Evolutionary conservation across 2,329 filamentous ascomycete genomes (phyloP), one percentile per base, ranked within the genome.

Genomic region (Nothophaeocryptopus gaeumannii): DNA sequence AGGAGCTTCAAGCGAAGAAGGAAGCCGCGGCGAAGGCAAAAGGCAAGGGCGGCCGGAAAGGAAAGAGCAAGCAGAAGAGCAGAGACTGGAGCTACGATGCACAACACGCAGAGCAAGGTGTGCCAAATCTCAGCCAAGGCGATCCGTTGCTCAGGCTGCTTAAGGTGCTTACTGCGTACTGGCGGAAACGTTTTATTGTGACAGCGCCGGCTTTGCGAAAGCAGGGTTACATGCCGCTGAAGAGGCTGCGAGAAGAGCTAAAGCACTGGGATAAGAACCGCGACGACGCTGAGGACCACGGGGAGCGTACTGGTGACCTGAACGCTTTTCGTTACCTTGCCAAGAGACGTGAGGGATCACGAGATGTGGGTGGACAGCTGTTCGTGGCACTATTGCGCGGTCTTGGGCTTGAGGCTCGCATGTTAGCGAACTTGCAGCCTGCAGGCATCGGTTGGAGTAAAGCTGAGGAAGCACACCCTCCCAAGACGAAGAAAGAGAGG

Each of bases 361-460:
- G 91, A 55, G 93, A 97, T 67, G 78, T 93, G 2, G 91, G 90
- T 0, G 85, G 88, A 0, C 91, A 97, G 64, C 77, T 99, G 0
- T 97, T 97, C 58, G 95, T 89, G 0, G 88, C 89, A 2, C 72
- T 99, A 7, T 68, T 96, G 15, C 79, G 93, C 56, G 89, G 84
- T 0, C 66, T 97, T 9, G 88, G 88, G 0, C 73, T 97, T 2
- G 89, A 96, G 62, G 82, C 89, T 9, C 80, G 92, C 29, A 79
- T 97, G 76, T 83, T 97, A 2, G 84, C 85, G 8, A 96, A 83
- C 64, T 67, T 99, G 35, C 93, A 97, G 64, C 86, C 90, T 1
- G 72, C 89, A 15, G 93, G 93, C 0, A 96, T 95, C 67, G 90
- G 90, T 1, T 97, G 89, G 84, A 95, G 83, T 53, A 95, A 92